Base-by-base conservation (phyloP, 768 basidiomycete species). In the Solioccasus polychromus region DNA sequence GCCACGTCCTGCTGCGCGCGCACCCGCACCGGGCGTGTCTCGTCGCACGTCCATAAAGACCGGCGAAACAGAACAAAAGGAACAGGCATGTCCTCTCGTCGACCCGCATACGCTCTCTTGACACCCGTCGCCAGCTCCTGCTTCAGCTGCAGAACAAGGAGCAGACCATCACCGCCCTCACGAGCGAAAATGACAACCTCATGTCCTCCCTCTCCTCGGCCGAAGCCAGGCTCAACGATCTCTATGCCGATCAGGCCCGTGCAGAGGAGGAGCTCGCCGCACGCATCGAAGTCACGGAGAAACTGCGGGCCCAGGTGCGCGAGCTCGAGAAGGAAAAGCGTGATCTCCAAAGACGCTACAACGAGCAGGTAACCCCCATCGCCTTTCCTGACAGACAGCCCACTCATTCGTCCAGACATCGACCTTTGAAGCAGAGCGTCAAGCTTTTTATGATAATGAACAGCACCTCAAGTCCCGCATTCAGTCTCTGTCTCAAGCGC, bases 401-500 rank as follows among this genome's bases (percentile, higher is more conserved):
- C 40, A 44, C 29, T 42, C 26, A 39, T n/a, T 31, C 39, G 55
- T 45, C 26, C 59, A 94, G 91, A 84, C 83, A n/a, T 71, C 80
- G 15, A 86, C 87, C 3, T 94, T 93, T 60, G 92, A 95, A 60
- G 87, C 89, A 8, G 92, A 95, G 67, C 85, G 92, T 26, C 90
- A 93, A 63, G 78, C 90, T 14, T 88, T 92, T 66, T 92, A 92
- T 60, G 92, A 94, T 67, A 92, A 90, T 59, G 92, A 95, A 58
- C 88, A 93, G 61, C 91, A 92, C 65, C 82, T 93, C 53, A 92
- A 92, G 67, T 87, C 88, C 35, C 88, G 90, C 48, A 92, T 94
- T 41, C 84, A 88, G 59, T 87, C 85, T 8, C 78, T 92, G 30
- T 72, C 78, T 7, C 80, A 88, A 51, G 74, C 78, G 35, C 79